These are phyloP conservation scores for Arthrobotrys entomopaga DNA, from an alignment of 2,329 filamentous ascomycete genomes.

Conservation along the genomic window DNA sequence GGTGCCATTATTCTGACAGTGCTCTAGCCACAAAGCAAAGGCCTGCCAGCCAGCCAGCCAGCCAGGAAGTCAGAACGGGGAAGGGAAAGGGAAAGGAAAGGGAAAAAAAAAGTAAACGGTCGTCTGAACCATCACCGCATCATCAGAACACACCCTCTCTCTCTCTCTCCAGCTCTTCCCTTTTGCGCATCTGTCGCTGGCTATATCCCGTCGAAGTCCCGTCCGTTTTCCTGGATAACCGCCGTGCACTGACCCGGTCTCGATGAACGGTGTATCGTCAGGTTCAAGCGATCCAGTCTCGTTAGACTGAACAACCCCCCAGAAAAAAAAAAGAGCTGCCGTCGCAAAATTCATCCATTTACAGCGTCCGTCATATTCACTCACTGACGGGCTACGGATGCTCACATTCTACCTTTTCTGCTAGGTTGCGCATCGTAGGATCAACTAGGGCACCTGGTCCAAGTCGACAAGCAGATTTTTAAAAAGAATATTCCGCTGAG, in stretches of 20 bases:
- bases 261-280: conserved; percentile 5
- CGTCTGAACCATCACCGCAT: conserved; percentile 38
- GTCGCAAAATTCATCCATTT: neutral
- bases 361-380: neutral
- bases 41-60: conserved; percentile 32
- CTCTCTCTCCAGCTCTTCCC: conserved; percentile 13
- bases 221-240: conserved; percentile 10
- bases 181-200: conserved; percentile 34
- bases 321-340: neutral
- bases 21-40: conserved; percentile 35
- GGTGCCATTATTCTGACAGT: conserved; percentile 5
- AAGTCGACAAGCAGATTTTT: conserved; percentile 47
- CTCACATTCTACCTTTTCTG: conserved; percentile 15
- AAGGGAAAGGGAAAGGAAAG: conserved; percentile 21
- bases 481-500: conserved; percentile 51
- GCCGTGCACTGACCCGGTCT: conserved; percentile 13
- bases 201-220: conserved; percentile 7
- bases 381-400: conserved; percentile 12
- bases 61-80: conserved; percentile 32
- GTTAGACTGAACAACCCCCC: conserved; percentile 27
- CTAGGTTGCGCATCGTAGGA: conserved; percentile 47
- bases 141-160: conserved; percentile 34
- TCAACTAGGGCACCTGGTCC: conserved; percentile 49
- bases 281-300: conserved; percentile 37
- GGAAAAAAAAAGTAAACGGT: conserved; percentile 17